Evolutionary conservation across 2,329 filamentous ascomycete species (phyloP).

Genomic region (Raffaelea deltoideospora): DNA sequence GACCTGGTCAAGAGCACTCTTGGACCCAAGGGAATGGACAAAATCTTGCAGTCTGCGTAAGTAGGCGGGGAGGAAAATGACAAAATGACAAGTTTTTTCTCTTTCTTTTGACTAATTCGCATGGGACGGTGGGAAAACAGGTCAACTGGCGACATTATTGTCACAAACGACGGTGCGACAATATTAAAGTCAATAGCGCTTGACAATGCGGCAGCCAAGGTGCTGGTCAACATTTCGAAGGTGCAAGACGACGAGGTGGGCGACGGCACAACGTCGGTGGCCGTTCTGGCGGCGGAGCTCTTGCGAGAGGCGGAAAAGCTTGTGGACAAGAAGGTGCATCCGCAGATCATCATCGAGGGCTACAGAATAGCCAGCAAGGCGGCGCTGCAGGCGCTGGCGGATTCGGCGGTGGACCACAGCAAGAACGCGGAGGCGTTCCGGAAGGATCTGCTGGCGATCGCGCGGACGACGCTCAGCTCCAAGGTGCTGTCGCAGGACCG

Average conservation of each 20-base stretch:
- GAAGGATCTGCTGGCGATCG: constrained; percentile 79
- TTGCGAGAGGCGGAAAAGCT: constrained; percentile 93
- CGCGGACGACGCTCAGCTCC: constrained; percentile 87
- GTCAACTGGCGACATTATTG: constrained; percentile 92
- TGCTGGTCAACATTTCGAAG: constrained; percentile 97
- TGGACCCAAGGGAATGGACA: constrained; percentile 98
- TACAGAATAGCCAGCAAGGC: constrained; percentile 94
- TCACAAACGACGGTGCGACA: constrained; percentile 96
- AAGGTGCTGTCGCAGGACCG: constrained; percentile 93
- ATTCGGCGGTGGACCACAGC: constrained; percentile 80
- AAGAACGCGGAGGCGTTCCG: constrained; percentile 70
- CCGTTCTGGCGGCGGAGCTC: constrained; percentile 87
- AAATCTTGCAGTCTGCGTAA: constrained; percentile 89
- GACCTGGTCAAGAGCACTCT: constrained; percentile 96
- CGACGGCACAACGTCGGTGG: constrained; percentile 95
- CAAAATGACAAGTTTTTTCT: not conserved
- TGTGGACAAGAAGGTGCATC: constrained; percentile 96
- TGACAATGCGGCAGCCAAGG: constrained; percentile 96
- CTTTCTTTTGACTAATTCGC: not conserved
- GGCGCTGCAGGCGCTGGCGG: constrained; percentile 70
- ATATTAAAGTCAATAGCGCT: constrained; percentile 97
- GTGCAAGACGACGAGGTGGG: constrained; percentile 98
- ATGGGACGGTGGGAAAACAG: no score
- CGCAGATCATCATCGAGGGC: constrained; percentile 97
- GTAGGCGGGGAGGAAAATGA: no score